These are phyloP conservation scores for Xeromyces bisporus DNA, from an alignment of 495 filamentous ascomycete genomes.

Conservation along the genomic window DNA sequence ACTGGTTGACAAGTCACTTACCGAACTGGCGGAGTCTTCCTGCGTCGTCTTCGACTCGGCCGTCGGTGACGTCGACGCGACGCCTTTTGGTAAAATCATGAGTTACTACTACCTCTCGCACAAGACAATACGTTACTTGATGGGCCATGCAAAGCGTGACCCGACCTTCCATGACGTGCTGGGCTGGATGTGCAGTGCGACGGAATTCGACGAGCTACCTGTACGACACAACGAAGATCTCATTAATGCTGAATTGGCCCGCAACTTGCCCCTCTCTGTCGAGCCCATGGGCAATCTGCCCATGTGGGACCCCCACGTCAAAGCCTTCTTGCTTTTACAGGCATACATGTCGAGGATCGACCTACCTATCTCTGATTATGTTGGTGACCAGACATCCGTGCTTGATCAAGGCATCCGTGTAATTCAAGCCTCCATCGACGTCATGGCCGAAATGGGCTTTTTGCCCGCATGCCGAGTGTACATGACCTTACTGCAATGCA, in stretches of 20 bases:
- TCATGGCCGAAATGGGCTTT: conserved; percentile 80
- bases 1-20: conserved; percentile 72
- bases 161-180: conserved; percentile 76
- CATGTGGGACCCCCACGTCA: conserved; percentile 98
- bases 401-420: conserved; percentile 95
- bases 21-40: conserved; percentile 61
- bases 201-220: conserved; percentile 93
- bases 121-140: conserved; percentile 75
- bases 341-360: conserved; percentile 86
- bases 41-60: conserved; percentile 62
- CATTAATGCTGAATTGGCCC: conserved; percentile 82
- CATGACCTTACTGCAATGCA: conserved; percentile 72
- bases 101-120: conserved; percentile 98
- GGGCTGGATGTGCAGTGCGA: conserved; percentile 81
- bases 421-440: conserved; percentile 77
- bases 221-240: conserved; percentile 99
- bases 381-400: conserved; percentile 79
- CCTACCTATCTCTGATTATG: conserved; percentile 91
- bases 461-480: conserved; percentile 55
- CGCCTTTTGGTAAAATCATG: conserved; percentile 91
- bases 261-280: conserved; percentile 51
- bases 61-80: conserved; percentile 77
- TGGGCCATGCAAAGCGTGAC: conserved; percentile 54
- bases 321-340: conserved; percentile 85
- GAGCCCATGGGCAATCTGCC: conserved; percentile 57